Base-by-base conservation (phyloP, 164 flowering plant species). In the Magnolia sinica region DNA sequence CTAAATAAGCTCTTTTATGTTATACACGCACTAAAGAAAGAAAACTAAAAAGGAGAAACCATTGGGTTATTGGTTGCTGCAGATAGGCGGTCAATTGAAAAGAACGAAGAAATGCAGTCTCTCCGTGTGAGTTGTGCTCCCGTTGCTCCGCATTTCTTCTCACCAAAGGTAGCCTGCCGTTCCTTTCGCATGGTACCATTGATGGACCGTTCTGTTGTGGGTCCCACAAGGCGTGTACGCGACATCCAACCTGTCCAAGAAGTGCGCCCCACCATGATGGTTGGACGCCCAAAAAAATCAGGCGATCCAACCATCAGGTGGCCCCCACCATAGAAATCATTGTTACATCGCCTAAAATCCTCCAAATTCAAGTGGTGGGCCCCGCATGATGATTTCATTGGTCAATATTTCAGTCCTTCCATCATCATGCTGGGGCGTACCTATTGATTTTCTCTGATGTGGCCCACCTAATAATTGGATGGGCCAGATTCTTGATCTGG, bases 91-190 rank as follows among this genome's bases (percentile, higher is more conserved):
- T 9, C 27, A 19, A 19, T 20, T 37, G 49, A 29, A 68, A n/a
- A 68, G 18, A 55, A 6, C 31, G 22, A 68, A 68, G 37, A 29
- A 68, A 68, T 68, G 71, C 71, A 14, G n/a, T 68, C 71, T 68
- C 14, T 68, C 7, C 5, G 71, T 68, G 49, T 29, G n/a, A 68
- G 13, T 68, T 68, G 7, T 68, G 71, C 19, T 14, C 31, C n/a
- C 8, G 16, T 19, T 45, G 29, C n/a, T 68, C 51, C 50, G 9
- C 71, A 13, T 68, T 29, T 18, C 2, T 37, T 14, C 50, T 18
- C 71, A 1, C 13, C 71, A 16, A 68, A 68, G 71, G 71, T 68
- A 29, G 29, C 2, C 1, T 37, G 7, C 8, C 50, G 31, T 68
- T 68, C 71, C 45, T 37, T 68, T 68, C 71, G 31, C 29, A 29